These are phyloP conservation scores for Hirsutella thompsonii DNA, from an alignment of 2,329 filamentous ascomycete genomes.

Conservation along the genomic window DNA sequence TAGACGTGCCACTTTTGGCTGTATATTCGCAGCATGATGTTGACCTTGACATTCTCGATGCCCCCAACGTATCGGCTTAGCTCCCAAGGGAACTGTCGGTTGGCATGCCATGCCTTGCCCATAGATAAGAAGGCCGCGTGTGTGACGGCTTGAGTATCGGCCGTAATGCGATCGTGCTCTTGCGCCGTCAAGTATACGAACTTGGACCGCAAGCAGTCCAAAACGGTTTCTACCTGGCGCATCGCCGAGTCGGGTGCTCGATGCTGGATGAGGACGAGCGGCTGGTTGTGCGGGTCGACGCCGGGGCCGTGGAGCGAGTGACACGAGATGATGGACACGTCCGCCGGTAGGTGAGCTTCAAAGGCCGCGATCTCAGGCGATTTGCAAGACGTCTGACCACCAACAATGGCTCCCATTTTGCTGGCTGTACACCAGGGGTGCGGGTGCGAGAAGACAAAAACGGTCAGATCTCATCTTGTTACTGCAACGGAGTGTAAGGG, in stretches of 20 bases:
- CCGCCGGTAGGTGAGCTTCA: constrained; percentile 71
- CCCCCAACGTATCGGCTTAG: constrained; percentile 89
- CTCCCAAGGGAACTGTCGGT: constrained; percentile 94
- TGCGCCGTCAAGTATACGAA: constrained; percentile 77
- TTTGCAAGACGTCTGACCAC: constrained; percentile 96
- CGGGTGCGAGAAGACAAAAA: not conserved
- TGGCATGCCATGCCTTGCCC: constrained; percentile 95
- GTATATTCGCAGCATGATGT: constrained; percentile 94
- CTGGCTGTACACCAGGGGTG: constrained; percentile 52
- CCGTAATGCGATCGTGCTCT: constrained; percentile 92
- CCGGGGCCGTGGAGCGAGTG: constrained; percentile 92
- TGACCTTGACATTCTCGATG: constrained; percentile 99
- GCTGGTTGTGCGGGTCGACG: constrained; percentile 79
- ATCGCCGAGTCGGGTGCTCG: constrained; percentile 69
- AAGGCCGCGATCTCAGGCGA: constrained; percentile 91
- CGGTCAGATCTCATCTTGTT: not conserved
- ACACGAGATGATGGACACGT: constrained; percentile 89
- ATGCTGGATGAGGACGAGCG: constrained; percentile 87
- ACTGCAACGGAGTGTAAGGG: not conserved
- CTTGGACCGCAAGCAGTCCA: constrained; percentile 74
- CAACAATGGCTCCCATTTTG: constrained; percentile 88
- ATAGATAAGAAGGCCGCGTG: constrained; percentile 95
- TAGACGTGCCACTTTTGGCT: constrained; percentile 99
- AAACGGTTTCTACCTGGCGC: constrained; percentile 64
- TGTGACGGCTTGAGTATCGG: constrained; percentile 95